Evolutionary conservation across 2,329 filamentous ascomycete species (phyloP).

Genomic region (Xylaria sp.): DNA sequence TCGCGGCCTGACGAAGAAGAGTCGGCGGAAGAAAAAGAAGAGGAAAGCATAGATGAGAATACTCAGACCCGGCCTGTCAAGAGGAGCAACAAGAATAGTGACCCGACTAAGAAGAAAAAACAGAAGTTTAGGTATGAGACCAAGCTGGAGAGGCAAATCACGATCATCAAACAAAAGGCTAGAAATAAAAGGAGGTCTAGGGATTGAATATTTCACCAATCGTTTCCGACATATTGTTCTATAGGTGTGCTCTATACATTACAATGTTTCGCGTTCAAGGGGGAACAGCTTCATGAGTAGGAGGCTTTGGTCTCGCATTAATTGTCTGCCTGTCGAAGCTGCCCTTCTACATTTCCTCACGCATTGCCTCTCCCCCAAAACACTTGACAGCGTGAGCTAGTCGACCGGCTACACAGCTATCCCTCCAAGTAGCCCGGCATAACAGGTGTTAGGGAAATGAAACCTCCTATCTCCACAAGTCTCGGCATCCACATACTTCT

Average conservation of each 20-base stretch:
- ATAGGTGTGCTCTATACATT: constrained; percentile 35
- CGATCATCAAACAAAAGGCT: constrained; percentile 75
- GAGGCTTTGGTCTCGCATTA: constrained; percentile 29
- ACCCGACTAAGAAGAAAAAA: constrained; percentile 79
- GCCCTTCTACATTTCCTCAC: constrained; percentile 24
- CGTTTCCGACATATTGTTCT: constrained; percentile 39
- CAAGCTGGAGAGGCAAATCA: constrained; percentile 83
- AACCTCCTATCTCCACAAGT: constrained; percentile 37
- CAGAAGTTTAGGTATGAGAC: constrained; percentile 95
- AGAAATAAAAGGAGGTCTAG: constrained; percentile 60
- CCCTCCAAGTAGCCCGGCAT: constrained; percentile 39
- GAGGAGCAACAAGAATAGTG: constrained; percentile 45
- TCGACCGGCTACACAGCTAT: constrained; percentile 37
- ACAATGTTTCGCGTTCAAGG: constrained; percentile 21
- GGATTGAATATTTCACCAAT: constrained; percentile 42
- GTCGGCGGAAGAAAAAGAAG: constrained; percentile 53
- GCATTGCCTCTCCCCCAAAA: constrained; percentile 23
- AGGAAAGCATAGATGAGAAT: constrained; percentile 39
- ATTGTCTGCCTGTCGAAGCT: constrained; percentile 28
- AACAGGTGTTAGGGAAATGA: constrained; percentile 38
- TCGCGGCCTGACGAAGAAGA: constrained; percentile 58
- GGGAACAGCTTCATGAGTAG: constrained; percentile 16
- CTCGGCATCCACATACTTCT: constrained; percentile 10
- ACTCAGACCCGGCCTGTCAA: constrained; percentile 19
- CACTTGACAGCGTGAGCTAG: constrained; percentile 36